Evolutionary conservation across 1,284 basidiomycete genomes (phyloP), one percentile per base, ranked within the genome.

Genomic region (Athelia psychrophila): DNA sequence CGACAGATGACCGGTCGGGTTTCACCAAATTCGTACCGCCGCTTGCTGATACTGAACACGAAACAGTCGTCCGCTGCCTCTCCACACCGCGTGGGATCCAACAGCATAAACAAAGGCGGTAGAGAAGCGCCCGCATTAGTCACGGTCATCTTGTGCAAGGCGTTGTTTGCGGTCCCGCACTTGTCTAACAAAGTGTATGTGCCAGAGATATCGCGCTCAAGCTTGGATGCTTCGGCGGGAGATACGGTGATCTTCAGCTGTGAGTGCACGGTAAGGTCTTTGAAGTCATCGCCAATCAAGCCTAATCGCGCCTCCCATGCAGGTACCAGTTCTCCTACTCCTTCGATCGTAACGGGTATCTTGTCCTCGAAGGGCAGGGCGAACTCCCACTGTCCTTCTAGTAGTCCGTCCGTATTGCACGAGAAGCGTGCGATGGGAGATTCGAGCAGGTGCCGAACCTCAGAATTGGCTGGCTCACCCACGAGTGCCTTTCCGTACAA

Each of bases 301-400:
- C 94, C 95, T 45, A 98, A 78, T 22, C 84, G 80, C 24, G 86
- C 81, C 58, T 93, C 86, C 94, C 94, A 98, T 2, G 89, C 84
- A 8, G 90, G 88, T 0, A 95, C 89, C 6, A 82, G 75, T 24
- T 88, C 82, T 16, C 86, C 90, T 16, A 69, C 65, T 15, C 91
- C 92, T 56, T 80, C 69, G 44, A 97, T 77, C 8, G 76, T 77
- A 57, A 94, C 66, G 1, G 73, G 62, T 47, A 93, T 73, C 3
- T 76, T 69, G 3, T 76, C 77, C 8, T 73, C 65, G 36, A 77
- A 74, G 3, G 95, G 95, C 12, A 97, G 66, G 18, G 88, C 88
- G 52, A 97, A 78, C 60, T 94, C 82, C 94, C 93, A 97, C 2
- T 65, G 65, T 2, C 93, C 95, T 18, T 72, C 69, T 44, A 96